Percentiles rank a stretch among this genome's conserved stretches.
Conservation (phyloP, 2,329 filamentous ascomycete species). For the Ploettnerulaceae sp. region DNA sequence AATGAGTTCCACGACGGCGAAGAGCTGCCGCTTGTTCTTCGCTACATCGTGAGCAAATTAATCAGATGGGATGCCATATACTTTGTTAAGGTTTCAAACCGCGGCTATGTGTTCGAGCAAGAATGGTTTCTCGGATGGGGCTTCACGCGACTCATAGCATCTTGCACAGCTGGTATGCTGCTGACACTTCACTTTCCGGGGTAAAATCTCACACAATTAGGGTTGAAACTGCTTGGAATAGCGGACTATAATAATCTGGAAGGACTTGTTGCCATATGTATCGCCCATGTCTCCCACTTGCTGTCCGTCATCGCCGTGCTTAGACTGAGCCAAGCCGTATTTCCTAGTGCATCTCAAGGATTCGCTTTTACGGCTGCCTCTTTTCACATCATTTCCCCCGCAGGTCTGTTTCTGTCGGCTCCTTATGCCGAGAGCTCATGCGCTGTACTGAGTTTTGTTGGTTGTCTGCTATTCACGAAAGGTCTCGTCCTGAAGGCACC, state of each 20-base stretch:
- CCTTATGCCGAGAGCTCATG: slow-evolving; percentile 81
- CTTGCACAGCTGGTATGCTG: slow-evolving; percentile 25
- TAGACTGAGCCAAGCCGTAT: slow-evolving; percentile 55
- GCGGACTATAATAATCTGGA: slow-evolving; percentile 36
- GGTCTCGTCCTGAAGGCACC: slow-evolving; percentile 37
- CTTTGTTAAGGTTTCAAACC: slow-evolving; percentile 57
- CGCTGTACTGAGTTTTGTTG: slow-evolving; percentile 70
- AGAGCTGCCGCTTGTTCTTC: slow-evolving; percentile 18
- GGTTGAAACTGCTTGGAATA: slow-evolving; percentile 29
- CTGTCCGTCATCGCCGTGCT: slow-evolving; percentile 70
- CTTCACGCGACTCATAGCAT: slow-evolving; percentile 40
- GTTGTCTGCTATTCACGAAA: slow-evolving; percentile 63
- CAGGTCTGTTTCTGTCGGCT: slow-evolving; percentile 82
- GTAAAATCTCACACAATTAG: slow-evolving; percentile 20
- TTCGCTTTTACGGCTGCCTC: slow-evolving; percentile 64
- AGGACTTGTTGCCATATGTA: slow-evolving; percentile 53
- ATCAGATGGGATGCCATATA: slow-evolving; percentile 81
- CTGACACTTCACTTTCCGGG: neutral
- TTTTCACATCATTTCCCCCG: slow-evolving; percentile 80
- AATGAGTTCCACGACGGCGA: slow-evolving; percentile 22
- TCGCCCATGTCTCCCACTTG: slow-evolving; percentile 74
- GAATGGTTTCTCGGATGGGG: slow-evolving; percentile 76
- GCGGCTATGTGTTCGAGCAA: slow-evolving; percentile 70
- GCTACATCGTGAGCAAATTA: slow-evolving; percentile 42
- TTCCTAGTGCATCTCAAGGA: slow-evolving; percentile 37